Evolutionary conservation across 2,329 filamentous ascomycete species (phyloP), one percentile per base, ranked within the genome.

Genomic region (Capronia coronata): DNA sequence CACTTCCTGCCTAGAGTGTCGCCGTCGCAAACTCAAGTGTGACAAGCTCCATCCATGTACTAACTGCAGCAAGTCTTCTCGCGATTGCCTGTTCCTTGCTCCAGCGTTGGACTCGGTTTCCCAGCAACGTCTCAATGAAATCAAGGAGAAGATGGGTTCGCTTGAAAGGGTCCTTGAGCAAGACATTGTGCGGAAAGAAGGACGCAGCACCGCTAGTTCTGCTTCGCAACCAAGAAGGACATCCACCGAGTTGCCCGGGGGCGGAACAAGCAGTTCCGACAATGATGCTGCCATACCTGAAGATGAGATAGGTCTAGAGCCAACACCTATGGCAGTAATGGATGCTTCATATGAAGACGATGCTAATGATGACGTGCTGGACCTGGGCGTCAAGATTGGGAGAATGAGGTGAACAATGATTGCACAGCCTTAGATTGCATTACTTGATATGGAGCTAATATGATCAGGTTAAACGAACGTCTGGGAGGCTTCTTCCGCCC

Each of bases 91-190:
- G 30, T 87, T 85, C 62, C 73, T 87, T 29, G 78, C 80, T 1
- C 77, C 80, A 0, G 76, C 80, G 18, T 71, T 86, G n/a, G 84
- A 88, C 64, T 76, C 83, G 52, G 79, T 78, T 6, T 80, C 80
- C 46, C 83, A 86, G 65, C 74, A 82, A 59, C 82, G 82, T 59
- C 72, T 89, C 46, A 84, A 82, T 2, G 82, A 87, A 61, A 83
- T 89, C 64, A 89, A 89, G 68, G 85, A 89, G 65, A 83, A 84
- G 66, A 85, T 88, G 66, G 84, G 83, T 21, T 79, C 78, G 7
- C 68, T 88, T 14, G 85, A 88, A 67, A 74, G 80, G 46, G 78
- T 82, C 48, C 72, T 88, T 4, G 85, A 87, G 65, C 71, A 80
- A 37, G 82, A 86, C 63, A 77, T 85, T 23, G 80, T 78, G 13